Base-by-base conservation (phyloP, 495 filamentous ascomycete species). In the Hypomontagnella monticulosa region DNA sequence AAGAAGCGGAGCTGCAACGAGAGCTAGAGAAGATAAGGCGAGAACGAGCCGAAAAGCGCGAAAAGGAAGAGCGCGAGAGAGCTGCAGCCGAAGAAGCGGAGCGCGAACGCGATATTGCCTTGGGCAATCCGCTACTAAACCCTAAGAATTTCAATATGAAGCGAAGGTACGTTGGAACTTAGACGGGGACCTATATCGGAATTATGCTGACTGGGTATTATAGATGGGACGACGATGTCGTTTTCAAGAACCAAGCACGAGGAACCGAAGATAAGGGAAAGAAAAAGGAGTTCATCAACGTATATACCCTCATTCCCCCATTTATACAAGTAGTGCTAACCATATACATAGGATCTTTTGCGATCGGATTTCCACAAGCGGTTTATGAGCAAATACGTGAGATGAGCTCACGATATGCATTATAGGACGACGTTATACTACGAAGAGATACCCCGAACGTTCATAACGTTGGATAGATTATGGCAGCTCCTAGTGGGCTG, bases 151-250 rank as follows among this genome's bases (percentile, higher is more conserved):
- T 90, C 71, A 87, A 86, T 38, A 82, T 91, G 55, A 93, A 91
- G 80, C 79, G 91, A 69, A 78, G 81, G 78, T 83, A 75, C 30
- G 60, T 62, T 7, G 12, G 12, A 3, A n/a, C 20, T 4, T 42
- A 12, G 7, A 9, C 34, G 10, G 12, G 1, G 32, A 48, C n/a
- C 8, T 15, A 32, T 15, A 5, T 4, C 30, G 23, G 9, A 2
- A 32, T 14, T 8, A 27, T 51, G 53, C 81, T 76, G 80, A 82
- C 61, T 69, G 73, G 40, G 75, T 16, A 75, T 67, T 71, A 73
- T 19, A 85, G 93, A 71, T 99, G 95, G 95, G 95, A 99, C 67
- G 95, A 99, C 62, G 95, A 99, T 79, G 95, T 99, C n/a, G 93
- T 99, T 14, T 99, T 99, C 79, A 97, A 96, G 81, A 99, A 99